phyloP scores from a whole-genome alignment of 23 red algal genomes.

The Pyropia yezoensis region DNA sequence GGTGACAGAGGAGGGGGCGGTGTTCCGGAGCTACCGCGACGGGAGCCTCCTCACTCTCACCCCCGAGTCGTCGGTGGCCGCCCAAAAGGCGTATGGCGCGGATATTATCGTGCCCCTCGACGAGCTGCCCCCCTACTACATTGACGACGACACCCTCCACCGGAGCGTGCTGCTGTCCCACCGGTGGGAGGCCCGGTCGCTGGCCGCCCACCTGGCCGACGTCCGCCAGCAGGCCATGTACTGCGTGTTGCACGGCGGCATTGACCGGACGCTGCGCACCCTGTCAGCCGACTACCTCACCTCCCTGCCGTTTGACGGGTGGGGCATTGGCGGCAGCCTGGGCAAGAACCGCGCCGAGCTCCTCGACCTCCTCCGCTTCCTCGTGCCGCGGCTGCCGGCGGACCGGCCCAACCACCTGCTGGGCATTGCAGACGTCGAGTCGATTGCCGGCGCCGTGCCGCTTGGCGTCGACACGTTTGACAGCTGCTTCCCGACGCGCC shows the following conservation, averaged over 20 bases:
- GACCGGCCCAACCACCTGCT: constrained; percentile 84
- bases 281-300: constrained; percentile 81
- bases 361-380: constrained; percentile 67
- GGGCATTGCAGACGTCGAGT: constrained; percentile 95
- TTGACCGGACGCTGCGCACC: constrained; percentile 61
- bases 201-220: constrained; percentile 75
- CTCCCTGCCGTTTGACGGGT: constrained; percentile 87
- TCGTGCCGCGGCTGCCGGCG: constrained; percentile 54
- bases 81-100: constrained; percentile 76
- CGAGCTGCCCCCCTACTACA: constrained; percentile 98
- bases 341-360: constrained; percentile 92
- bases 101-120: constrained; percentile 99
- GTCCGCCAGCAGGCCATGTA: constrained; percentile 94
- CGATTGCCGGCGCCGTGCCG: constrained; percentile 81
- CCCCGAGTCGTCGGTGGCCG: constrained; percentile 80
- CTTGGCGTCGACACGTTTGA: constrained; percentile 95
- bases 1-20: constrained; percentile 76
- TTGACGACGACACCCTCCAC: constrained; percentile 49
- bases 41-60: constrained; percentile 58
- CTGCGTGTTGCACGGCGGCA: constrained; percentile 84
- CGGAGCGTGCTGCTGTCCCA: constrained; percentile 78
- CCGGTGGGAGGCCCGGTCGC: constrained; percentile 89
- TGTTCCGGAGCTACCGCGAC: constrained; percentile 86
- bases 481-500: constrained; percentile 91
- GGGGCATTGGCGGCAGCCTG: constrained; percentile 85